Percentiles rank a stretch among this genome's conserved stretches.
These are phyloP conservation scores for Trichoderma asperellum DNA, from an alignment of 2,329 filamentous ascomycete genomes.

Conservation along the genomic window DNA sequence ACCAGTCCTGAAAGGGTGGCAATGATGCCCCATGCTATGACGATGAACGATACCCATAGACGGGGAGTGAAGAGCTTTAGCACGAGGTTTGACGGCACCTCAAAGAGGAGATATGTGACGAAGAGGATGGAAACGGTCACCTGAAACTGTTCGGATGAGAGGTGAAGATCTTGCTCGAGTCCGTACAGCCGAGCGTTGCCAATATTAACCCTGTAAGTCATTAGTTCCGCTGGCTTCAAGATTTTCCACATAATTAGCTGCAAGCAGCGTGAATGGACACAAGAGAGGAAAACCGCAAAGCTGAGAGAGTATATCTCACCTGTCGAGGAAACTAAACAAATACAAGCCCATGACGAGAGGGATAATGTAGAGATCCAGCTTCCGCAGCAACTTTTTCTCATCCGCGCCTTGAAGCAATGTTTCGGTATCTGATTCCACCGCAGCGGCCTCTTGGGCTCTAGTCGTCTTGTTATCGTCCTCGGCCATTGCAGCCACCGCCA, in stretches of 20 bases:
- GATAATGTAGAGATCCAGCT: slow-evolving; percentile 66
- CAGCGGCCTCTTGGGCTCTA: neutral
- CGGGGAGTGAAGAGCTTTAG: slow-evolving; percentile 66
- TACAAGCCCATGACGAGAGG: slow-evolving; percentile 72
- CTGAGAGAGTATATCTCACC: slow-evolving; percentile 47
- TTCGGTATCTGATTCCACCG: slow-evolving; percentile 2
- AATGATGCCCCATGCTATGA: slow-evolving; percentile 66
- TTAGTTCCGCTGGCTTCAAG: neutral
- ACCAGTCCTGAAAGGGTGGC: slow-evolving; percentile 72
- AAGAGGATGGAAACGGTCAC: slow-evolving; percentile 69
- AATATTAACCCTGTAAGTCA: slow-evolving; percentile 64
- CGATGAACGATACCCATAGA: slow-evolving; percentile 67
- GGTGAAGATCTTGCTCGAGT: slow-evolving; percentile 64
- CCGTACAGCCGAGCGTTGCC: slow-evolving; percentile 71
- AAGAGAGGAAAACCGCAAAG: neutral
- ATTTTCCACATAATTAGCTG: neutral
- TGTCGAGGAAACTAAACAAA: slow-evolving; percentile 74
- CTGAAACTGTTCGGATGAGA: slow-evolving; percentile 69
- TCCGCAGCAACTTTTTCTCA: slow-evolving; percentile 64
- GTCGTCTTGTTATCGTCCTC: neutral
- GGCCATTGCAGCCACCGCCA: neutral
- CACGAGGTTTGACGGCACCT: slow-evolving; percentile 67
- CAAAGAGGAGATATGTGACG: slow-evolving; percentile 65
- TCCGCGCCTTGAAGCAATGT: slow-evolving; percentile 27
- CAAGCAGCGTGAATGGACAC: neutral